phyloP scores from a whole-genome alignment of 2,329 filamentous ascomycete species.

The Exutisphaerella laricina region DNA sequence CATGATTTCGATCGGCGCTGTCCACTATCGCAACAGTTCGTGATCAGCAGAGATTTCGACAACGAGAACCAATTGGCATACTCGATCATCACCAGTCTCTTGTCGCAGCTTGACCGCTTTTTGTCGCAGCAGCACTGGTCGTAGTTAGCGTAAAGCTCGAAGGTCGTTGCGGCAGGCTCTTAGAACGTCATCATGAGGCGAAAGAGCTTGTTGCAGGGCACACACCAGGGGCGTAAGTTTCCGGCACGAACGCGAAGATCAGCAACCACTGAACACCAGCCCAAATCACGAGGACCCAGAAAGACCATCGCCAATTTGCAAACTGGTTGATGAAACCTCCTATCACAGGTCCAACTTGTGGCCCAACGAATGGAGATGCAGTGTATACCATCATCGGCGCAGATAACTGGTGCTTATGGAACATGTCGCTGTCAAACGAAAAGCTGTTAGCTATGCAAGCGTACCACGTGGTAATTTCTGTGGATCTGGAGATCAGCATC shows the following conservation, averaged over 20 bases:
- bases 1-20: slow-evolving; percentile 69
- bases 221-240: slow-evolving; percentile 60
- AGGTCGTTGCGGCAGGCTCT: too few relatives aligned
- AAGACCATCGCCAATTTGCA: slow-evolving; percentile 67
- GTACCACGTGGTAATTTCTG: too few relatives aligned
- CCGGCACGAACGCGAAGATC: slow-evolving; percentile 70
- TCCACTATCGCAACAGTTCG: slow-evolving; percentile 47
- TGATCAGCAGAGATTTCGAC: neutral
- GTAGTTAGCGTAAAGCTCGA: too few relatives aligned
- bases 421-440: too few relatives aligned
- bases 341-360: slow-evolving; percentile 53
- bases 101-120: slow-evolving; percentile 67
- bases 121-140: slow-evolving; percentile 62
- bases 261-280: slow-evolving; percentile 56
- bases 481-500: too few relatives aligned
- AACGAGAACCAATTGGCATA: slow-evolving; percentile 6
- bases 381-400: slow-evolving; percentile 75
- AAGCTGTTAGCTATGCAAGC: too few relatives aligned
- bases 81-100: slow-evolving; percentile 62
- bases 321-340: slow-evolving; percentile 81
- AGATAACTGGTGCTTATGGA: slow-evolving; percentile 61
- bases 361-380: slow-evolving; percentile 54
- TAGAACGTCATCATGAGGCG: too few relatives aligned
- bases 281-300: slow-evolving; percentile 83
- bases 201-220: too few relatives aligned